These are phyloP conservation scores for Ganoderma resinaceum DNA, from an alignment of 1,284 basidiomycete species.

Conservation along the genomic window DNA sequence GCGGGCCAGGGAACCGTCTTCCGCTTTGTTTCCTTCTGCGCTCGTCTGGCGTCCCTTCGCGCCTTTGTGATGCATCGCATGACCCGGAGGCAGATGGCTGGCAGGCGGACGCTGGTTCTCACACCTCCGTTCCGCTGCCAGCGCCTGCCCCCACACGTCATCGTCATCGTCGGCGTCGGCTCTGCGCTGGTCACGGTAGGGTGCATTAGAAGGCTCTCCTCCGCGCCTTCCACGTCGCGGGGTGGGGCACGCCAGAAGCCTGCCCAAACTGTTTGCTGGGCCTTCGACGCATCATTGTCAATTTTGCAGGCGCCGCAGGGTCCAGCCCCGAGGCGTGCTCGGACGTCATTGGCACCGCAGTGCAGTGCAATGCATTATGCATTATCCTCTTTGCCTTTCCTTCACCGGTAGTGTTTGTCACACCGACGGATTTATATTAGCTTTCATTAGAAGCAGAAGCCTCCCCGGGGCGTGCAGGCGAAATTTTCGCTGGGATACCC, in stretches of 20 bases:
- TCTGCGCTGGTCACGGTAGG: background rate
- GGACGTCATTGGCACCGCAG: slow-evolving; percentile 5
- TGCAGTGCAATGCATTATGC: slow-evolving; percentile 3
- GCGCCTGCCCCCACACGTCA: background rate
- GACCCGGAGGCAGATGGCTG: too few relatives aligned
- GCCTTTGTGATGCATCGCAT: background rate
- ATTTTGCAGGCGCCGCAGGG: slow-evolving; percentile 2
- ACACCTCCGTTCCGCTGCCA: slow-evolving; percentile 11
- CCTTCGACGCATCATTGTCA: background rate
- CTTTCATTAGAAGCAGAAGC: slow-evolving; percentile 14
- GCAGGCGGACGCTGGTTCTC: background rate
- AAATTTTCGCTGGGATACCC: slow-evolving; percentile 20
- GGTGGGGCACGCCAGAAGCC: slow-evolving; percentile 8
- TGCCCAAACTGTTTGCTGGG: background rate
- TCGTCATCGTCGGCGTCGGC: background rate
- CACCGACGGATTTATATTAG: background rate
- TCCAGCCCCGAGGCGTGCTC: background rate
- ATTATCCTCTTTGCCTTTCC: slow-evolving; percentile 6
- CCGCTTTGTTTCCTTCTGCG: slow-evolving; percentile 8
- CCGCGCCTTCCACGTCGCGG: slow-evolving; percentile 16
- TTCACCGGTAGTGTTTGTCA: background rate
- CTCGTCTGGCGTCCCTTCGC: background rate
- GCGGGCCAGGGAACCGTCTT: slow-evolving; percentile 12
- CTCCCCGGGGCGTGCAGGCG: background rate
- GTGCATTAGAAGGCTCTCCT: slow-evolving; percentile 13